These are phyloP conservation scores for Corymbia maculata DNA, from an alignment of 345 rosid genomes.

Conservation along the genomic window DNA sequence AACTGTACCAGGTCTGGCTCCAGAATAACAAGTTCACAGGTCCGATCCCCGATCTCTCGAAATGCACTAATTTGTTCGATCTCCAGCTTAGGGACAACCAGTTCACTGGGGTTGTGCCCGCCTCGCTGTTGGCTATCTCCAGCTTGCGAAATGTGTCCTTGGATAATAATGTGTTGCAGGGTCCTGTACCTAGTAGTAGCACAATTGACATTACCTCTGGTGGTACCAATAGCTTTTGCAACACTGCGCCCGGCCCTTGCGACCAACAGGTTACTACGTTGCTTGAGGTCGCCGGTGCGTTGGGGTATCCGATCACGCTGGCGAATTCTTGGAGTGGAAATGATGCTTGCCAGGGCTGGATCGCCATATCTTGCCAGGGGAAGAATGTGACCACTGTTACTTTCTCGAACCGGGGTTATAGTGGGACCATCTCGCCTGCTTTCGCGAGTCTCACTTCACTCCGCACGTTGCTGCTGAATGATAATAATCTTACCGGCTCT, in stretches of 20 bases:
- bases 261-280: conserved; percentile 45
- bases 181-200: conserved; percentile 41
- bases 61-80: conserved; percentile 39
- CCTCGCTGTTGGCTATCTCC: conserved; percentile 20
- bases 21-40: conserved; percentile 65
- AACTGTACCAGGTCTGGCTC: conserved; percentile 55
- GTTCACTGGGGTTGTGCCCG: conserved; percentile 58
- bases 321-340: conserved; percentile 71
- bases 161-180: conserved; percentile 66
- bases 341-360: conserved; percentile 51
- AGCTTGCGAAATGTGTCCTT: conserved; percentile 35
- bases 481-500: conserved; percentile 47
- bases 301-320: conserved; percentile 51
- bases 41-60: conserved; percentile 65
- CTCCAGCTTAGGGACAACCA: conserved; percentile 68
- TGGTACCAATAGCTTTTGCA: conserved; percentile 42
- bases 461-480: conserved; percentile 37
- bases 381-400: conserved; percentile 28
- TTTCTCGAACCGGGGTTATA: conserved; percentile 34
- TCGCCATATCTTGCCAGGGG: conserved; percentile 41
- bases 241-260: conserved; percentile 18
- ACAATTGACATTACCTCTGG: conserved; percentile 5
- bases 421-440: conserved; percentile 55
- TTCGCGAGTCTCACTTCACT: conserved; percentile 44
- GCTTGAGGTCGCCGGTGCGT: conserved; percentile 52